Conservation (phyloP, 2,329 filamentous ascomycete species). For the Trichoderma koningii region DNA sequence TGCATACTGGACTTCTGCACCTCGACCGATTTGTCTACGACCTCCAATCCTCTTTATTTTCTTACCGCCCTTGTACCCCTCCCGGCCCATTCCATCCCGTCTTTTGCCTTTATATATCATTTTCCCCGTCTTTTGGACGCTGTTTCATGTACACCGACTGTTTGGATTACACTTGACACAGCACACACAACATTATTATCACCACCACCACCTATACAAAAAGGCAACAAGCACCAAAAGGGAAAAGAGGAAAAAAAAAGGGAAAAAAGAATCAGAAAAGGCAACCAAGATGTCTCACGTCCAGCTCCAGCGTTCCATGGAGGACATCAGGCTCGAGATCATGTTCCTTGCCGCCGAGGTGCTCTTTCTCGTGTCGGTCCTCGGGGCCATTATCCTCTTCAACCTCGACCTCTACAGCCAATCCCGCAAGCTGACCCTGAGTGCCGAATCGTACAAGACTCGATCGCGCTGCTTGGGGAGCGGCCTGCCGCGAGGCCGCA, state of each 20-base stretch:
- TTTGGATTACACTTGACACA: slow-evolving; percentile 10
- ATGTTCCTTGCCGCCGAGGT: slow-evolving; percentile 39
- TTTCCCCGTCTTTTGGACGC: slow-evolving; percentile 1
- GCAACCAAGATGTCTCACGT: slow-evolving; percentile 32
- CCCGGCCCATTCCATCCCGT: slow-evolving; percentile 12
- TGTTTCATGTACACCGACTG: slow-evolving; percentile 21
- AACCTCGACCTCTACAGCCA: slow-evolving; percentile 30
- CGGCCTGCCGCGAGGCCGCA: slow-evolving; percentile 27
- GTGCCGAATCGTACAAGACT: slow-evolving; percentile 30
- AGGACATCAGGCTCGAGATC: slow-evolving; percentile 41
- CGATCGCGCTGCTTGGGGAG: slow-evolving; percentile 30
- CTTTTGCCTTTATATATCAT: background rate
- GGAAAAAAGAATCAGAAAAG: too few species aligned
- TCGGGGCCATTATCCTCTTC: slow-evolving; percentile 39
- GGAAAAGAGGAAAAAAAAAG: too few species aligned
- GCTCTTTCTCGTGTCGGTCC: slow-evolving; percentile 39
- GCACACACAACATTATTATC: slow-evolving; percentile 13
- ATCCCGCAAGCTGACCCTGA: slow-evolving; percentile 23
- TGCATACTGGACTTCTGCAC: background rate
- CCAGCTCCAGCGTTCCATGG: slow-evolving; percentile 32
- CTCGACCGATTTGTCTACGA: slow-evolving; percentile 18
- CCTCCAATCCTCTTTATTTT: slow-evolving; percentile 19
- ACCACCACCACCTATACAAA: background rate
- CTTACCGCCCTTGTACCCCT: slow-evolving; percentile 25
- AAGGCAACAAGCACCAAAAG: too few species aligned